These are phyloP conservation scores for Annulohypoxylon maeteangense DNA, from an alignment of 495 filamentous ascomycete species.

Conservation along the genomic window DNA sequence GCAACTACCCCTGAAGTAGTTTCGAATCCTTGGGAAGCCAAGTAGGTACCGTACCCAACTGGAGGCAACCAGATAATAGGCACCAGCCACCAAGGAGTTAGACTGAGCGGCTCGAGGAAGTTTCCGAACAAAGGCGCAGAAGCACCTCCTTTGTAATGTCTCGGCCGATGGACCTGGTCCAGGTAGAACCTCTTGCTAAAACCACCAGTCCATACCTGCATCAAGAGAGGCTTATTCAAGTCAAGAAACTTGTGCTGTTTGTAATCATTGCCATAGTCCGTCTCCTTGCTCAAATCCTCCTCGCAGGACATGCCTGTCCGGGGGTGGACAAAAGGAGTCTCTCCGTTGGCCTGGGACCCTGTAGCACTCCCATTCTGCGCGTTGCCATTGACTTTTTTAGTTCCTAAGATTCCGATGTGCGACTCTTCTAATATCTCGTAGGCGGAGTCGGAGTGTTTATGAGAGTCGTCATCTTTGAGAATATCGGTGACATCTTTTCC, in stretches of 20 bases:
- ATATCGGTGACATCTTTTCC: slow-evolving; percentile 88
- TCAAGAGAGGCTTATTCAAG: slow-evolving; percentile 82
- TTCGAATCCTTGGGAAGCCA: slow-evolving; percentile 68
- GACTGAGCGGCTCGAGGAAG: slow-evolving; percentile 92
- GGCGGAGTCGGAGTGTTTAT: slow-evolving; percentile 86
- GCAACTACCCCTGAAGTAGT: slow-evolving; percentile 54
- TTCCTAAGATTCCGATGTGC: slow-evolving; percentile 80
- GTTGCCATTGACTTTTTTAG: slow-evolving; percentile 53
- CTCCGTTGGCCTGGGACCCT: slow-evolving; percentile 51
- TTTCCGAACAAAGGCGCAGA: slow-evolving; percentile 98
- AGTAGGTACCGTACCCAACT: slow-evolving; percentile 76
- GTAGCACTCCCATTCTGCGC: slow-evolving; percentile 30
- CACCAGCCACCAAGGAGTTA: slow-evolving; percentile 92
- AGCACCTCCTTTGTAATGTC: slow-evolving; percentile 91
- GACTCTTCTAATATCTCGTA: slow-evolving; percentile 88
- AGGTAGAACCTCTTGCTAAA: slow-evolving; percentile 96
- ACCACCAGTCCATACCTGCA: slow-evolving; percentile 88
- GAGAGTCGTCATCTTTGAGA: slow-evolving; percentile 83
- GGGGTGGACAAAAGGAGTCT: slow-evolving; percentile 62
- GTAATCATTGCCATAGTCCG: slow-evolving; percentile 78
- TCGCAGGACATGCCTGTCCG: slow-evolving; percentile 85
- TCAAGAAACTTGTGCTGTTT: slow-evolving; percentile 93
- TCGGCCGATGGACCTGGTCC: slow-evolving; percentile 92
- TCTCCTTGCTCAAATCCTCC: slow-evolving; percentile 87
- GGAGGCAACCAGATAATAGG: slow-evolving; percentile 87